Percentiles rank a stretch among this genome's conserved stretches.
phyloP scores from a whole-genome alignment of 2,329 filamentous ascomycete genomes.

The Diaporthe vaccinii region DNA sequence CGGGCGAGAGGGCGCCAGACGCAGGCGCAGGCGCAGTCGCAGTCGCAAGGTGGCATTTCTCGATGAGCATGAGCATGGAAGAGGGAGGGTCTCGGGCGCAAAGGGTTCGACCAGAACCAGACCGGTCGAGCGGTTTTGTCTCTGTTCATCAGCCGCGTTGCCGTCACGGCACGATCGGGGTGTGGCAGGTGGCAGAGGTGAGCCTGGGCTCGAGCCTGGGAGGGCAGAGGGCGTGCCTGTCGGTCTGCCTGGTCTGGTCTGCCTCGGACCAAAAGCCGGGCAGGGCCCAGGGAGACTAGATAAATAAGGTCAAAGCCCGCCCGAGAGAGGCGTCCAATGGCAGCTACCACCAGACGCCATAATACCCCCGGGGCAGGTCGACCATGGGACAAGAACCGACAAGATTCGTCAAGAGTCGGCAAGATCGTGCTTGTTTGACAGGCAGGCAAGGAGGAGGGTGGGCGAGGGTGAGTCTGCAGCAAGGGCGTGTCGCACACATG shows the following conservation, averaged over 20 bases:
- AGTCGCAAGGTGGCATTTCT: slow-evolving; percentile 12
- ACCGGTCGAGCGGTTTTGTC: slow-evolving; percentile 31
- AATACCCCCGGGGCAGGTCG: neutral
- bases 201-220: slow-evolving; percentile 14
- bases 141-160: slow-evolving; percentile 25
- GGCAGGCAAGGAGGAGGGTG: neutral
- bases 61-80: slow-evolving; percentile 16
- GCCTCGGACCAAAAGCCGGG: slow-evolving; percentile 12
- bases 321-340: slow-evolving; percentile 25
- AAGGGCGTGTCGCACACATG: neutral
- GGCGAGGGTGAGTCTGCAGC: neutral
- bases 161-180: slow-evolving; percentile 20
- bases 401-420: neutral
- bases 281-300: slow-evolving; percentile 14
- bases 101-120: neutral
- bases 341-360: slow-evolving; percentile 13
- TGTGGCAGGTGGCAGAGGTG: slow-evolving; percentile 24
- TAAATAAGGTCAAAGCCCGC: slow-evolving; percentile 32
- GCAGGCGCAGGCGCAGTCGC: neutral
- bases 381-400: neutral
- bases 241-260: slow-evolving; percentile 11
- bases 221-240: neutral
- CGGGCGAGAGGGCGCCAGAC: neutral
- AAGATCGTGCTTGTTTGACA: slow-evolving; percentile 13
- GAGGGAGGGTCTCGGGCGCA: slow-evolving; percentile 9